Evolutionary conservation across 2,329 filamentous ascomycete genomes (phyloP).

Genomic region (Zopfia rhizophila): DNA sequence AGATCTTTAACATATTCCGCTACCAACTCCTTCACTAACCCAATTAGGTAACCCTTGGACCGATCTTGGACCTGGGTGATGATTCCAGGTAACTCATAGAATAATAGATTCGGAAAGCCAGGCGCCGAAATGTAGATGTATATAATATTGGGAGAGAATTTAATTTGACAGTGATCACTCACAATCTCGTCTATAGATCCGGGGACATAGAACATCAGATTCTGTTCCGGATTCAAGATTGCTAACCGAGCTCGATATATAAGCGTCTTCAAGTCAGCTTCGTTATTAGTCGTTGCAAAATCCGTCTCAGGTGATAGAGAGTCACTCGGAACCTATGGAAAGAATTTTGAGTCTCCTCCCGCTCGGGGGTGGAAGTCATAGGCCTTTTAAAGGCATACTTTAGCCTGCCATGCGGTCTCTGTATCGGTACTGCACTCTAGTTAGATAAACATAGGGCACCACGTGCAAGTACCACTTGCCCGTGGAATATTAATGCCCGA

Average conservation of each 20-base stretch:
- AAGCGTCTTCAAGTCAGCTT: constrained; percentile 71
- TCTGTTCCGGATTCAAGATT: constrained; percentile 72
- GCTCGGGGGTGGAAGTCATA: too few species aligned
- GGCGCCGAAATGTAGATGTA: constrained; percentile 79
- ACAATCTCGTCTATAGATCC: background rate
- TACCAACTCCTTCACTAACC: constrained; percentile 77
- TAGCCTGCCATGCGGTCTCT: constrained; percentile 69
- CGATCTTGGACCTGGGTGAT: constrained; percentile 73
- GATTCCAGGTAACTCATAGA: constrained; percentile 86
- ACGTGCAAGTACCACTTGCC: constrained; percentile 77
- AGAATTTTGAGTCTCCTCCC: too few species aligned
- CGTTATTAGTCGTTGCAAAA: constrained; percentile 73
- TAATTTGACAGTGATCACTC: constrained; percentile 58
- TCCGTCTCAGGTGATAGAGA: too few species aligned
- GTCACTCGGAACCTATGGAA: too few species aligned
- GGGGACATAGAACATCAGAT: constrained; percentile 53
- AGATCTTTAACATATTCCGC: constrained; percentile 74
- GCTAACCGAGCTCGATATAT: constrained; percentile 82
- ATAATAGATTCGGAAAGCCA: constrained; percentile 76
- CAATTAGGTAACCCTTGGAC: constrained; percentile 64
- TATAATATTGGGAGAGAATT: constrained; percentile 86
- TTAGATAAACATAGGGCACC: constrained; percentile 83
- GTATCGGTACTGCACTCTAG: constrained; percentile 65
- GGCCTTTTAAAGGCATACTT: constrained; percentile 72
- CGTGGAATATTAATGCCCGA: constrained; percentile 76